Base-by-base conservation (phyloP, 2,329 filamentous ascomycete species). In the Allantophomopsis cytisporea region DNA sequence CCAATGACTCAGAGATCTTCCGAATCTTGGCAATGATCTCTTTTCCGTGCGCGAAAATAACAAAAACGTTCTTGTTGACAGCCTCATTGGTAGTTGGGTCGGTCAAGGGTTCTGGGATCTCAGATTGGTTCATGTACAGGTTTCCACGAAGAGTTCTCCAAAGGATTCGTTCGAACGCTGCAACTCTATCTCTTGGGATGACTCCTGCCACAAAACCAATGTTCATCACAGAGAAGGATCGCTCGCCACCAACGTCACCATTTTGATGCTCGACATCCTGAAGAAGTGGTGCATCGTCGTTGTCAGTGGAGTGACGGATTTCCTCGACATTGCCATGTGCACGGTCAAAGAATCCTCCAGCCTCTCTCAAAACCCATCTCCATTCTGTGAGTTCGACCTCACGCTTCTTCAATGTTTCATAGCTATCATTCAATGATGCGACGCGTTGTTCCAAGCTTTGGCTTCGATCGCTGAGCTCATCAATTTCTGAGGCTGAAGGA, bases 51-150 rank as follows among this genome's bases (percentile, higher is more conserved):
- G 91, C 91, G 53, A 98, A 98, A 60, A 98, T 98, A 55, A 98
- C 89, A 55, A 98, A 98, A 41, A 98, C 91, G 52, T 95, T 98
- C 77, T 98, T 98, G 68, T 83, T 78, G 51, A 93, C 73, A 47
- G 84, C 71, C 63, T 96, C 89, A 59, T 96, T 95, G 65, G 77
- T 94, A 56, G 82, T 73, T 13, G 91, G 89, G 60, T 98, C 85
- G 58, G 94, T 71, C 50, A 98, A 81, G 31, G 85, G 78, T 59
- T 98, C 89, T 7, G 87, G 80, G 45, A 98, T 98, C 69, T 98
- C 91, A 32, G 89, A 89, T 68, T 98, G 93, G 64, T 98, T 98
- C 91, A 98, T 98, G 71, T 96, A 98, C 47, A 98, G 68, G 62
- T 98, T 98, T 54, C 91, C 91, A 60, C 91, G 86, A 33, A 98